Evolutionary conservation across 495 filamentous ascomycete species (phyloP), one percentile per base, ranked within the genome.

Genomic region (Podospora conica): DNA sequence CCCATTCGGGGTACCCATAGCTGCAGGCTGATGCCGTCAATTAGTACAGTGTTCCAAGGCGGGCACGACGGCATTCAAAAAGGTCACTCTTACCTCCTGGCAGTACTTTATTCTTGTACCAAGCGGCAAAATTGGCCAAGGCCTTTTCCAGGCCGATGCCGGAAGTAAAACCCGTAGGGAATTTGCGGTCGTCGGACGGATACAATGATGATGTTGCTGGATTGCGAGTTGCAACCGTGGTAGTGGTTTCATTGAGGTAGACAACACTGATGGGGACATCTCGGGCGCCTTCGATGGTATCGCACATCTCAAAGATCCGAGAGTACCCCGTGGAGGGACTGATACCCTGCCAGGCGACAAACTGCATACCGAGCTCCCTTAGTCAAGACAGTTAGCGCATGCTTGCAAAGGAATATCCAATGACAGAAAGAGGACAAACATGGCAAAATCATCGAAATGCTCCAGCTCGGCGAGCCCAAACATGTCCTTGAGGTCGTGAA

Each of bases 361-460:
- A 79, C n/a, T n/a, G n/a, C n/a, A n/a, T 12, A 82, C 81, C 28
- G 76, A 77, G 56, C 79, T 74, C 4, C 81, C 53, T 61, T 69
- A n/a, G 53, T 56, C n/a, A 18, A 11, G n/a, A 21, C 15, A 21
- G 3, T 11, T 48, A n/a, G 59, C 2, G 15, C 22, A 22, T 33
- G 6, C n/a, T 22, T 53, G 9, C 0, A 9, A 20, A 6, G n/a
- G n/a, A n/a, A n/a, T n/a, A n/a, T n/a, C n/a, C n/a, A n/a, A n/a
- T n/a, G n/a, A n/a, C n/a, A 27, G 9, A 3, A 54, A 18, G n/a
- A 29, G 9, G 10, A 24, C 56, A 12, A 73, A 80, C 78, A 75
- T 71, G 4, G 80, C 83, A 75, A 89, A 85, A 64, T 90, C 87
- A 66, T 85, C 85, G 33, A 81, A 77, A 66, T 85, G 75, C 60